Evolutionary conservation across 2,329 filamentous ascomycete species (phyloP).

Genomic region (Aureobasidium pullulans): DNA sequence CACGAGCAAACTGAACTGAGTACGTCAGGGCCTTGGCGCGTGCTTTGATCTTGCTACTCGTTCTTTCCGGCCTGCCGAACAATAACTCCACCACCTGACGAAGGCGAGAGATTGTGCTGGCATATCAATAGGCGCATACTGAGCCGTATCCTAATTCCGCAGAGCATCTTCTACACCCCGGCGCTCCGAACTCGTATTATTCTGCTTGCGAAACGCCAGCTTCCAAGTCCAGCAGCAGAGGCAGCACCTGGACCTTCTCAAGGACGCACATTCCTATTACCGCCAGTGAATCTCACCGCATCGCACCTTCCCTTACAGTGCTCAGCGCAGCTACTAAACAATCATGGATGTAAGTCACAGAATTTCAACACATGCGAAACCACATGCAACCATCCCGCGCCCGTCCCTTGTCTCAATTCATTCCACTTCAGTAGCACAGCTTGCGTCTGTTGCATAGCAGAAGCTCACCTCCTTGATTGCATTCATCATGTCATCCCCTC

Average conservation of each 20-base stretch:
- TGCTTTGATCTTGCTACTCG: slow-evolving; percentile 11
- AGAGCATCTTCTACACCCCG: background rate
- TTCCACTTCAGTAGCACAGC: background rate
- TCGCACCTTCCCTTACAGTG: slow-evolving; percentile 3
- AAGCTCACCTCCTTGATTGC: slow-evolving; percentile 2
- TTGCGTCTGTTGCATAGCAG: slow-evolving; percentile 4
- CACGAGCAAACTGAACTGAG: background rate
- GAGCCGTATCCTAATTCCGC: background rate
- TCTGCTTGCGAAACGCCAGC: background rate
- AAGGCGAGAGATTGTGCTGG: slow-evolving; percentile 9
- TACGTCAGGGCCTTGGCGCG: background rate
- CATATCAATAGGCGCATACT: background rate
- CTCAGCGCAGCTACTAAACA: background rate
- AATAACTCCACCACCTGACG: background rate
- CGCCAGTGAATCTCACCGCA: background rate
- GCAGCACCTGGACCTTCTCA: background rate
- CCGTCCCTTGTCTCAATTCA: background rate
- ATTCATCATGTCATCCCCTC: background rate
- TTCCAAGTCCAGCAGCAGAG: slow-evolving; percentile 2
- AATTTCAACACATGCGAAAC: background rate
- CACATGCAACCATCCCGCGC: background rate
- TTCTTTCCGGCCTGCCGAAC: slow-evolving; percentile 12
- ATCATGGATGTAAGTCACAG: slow-evolving; percentile 11
- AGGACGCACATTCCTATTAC: background rate
- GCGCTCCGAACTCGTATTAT: background rate